Evolutionary conservation across 202 grass and related monocot genomes (phyloP).

Genomic region (Schoenoplectus tabernaemontani): DNA sequence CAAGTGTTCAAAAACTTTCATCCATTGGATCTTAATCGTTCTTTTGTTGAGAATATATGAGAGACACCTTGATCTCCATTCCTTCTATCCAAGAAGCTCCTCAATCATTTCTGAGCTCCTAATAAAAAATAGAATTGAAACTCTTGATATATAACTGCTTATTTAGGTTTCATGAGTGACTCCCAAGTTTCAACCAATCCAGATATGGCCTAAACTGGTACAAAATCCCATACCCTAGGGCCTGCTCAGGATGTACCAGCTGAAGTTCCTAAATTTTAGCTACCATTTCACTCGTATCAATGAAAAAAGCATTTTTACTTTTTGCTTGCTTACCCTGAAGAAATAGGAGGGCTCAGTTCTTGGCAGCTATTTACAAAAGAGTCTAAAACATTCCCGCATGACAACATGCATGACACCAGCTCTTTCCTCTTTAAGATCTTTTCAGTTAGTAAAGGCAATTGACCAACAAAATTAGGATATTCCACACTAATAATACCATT

Average conservation of each 20-base stretch:
- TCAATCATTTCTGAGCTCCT: constrained; percentile 34
- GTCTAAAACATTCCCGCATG: constrained; percentile 33
- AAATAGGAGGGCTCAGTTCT: background rate
- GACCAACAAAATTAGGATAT: constrained; percentile 18
- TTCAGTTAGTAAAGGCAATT: constrained; percentile 51
- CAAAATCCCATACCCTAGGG: background rate
- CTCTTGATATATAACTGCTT: background rate
- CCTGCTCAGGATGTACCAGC: constrained; percentile 12
- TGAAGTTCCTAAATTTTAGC: background rate
- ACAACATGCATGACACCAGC: constrained; percentile 33
- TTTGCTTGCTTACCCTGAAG: constrained; percentile 23
- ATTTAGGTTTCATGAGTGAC: background rate
- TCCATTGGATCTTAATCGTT: constrained; percentile 65
- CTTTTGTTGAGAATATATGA: constrained; percentile 58
- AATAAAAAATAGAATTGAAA: constrained; percentile 16
- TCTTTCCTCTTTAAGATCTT: constrained; percentile 39
- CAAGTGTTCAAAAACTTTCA: constrained; percentile 47
- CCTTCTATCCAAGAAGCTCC: constrained; percentile 43
- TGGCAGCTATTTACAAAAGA: constrained; percentile 27
- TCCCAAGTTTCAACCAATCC: background rate
- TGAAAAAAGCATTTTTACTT: background rate
- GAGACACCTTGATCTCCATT: constrained; percentile 58
- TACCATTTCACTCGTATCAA: background rate
- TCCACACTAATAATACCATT: background rate
- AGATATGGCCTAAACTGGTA: background rate